Evolutionary conservation across 331 rosid species (phyloP).

Genomic region (Phaseolus coccineus): DNA sequence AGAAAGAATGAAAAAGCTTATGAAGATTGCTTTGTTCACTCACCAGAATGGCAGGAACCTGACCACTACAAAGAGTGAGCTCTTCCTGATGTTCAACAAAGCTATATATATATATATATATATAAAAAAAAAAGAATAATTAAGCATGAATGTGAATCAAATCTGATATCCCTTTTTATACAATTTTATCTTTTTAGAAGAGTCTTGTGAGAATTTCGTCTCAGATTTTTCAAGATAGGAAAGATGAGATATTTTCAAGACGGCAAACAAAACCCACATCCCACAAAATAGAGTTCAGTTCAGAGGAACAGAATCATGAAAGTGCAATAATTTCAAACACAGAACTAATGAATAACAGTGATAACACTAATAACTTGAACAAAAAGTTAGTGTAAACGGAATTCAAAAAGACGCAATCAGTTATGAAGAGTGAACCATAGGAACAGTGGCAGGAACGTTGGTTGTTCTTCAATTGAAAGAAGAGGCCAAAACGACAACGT

Average conservation of each 20-base stretch:
- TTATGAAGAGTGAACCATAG: background rate
- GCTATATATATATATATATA: too few species aligned
- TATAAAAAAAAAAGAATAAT: too few species aligned
- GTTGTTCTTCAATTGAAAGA: background rate
- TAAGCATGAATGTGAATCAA: too few species aligned
- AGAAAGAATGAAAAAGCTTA: background rate
- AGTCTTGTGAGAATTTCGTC: too few species aligned
- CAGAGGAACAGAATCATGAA: conserved; percentile 18
- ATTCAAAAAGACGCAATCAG: background rate
- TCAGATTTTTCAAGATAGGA: too few species aligned
- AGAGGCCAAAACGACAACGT: background rate
- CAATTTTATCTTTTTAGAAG: too few species aligned
- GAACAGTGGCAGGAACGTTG: background rate
- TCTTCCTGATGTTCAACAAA: too few species aligned
- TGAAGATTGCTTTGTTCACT: background rate
- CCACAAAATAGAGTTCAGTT: background rate
- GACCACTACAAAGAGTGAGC: too few species aligned
- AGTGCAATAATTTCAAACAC: conserved; percentile 23
- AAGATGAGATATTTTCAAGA: too few species aligned
- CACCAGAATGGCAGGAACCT: too few species aligned
- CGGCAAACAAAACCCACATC: too few species aligned
- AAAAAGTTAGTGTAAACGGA: conserved; percentile 26
- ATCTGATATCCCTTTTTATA: too few species aligned
- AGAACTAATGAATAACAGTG: background rate
- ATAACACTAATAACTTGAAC: background rate